These are phyloP conservation scores for Raffaelea albimanens DNA, from an alignment of 2,329 filamentous ascomycete species.

Conservation along the genomic window DNA sequence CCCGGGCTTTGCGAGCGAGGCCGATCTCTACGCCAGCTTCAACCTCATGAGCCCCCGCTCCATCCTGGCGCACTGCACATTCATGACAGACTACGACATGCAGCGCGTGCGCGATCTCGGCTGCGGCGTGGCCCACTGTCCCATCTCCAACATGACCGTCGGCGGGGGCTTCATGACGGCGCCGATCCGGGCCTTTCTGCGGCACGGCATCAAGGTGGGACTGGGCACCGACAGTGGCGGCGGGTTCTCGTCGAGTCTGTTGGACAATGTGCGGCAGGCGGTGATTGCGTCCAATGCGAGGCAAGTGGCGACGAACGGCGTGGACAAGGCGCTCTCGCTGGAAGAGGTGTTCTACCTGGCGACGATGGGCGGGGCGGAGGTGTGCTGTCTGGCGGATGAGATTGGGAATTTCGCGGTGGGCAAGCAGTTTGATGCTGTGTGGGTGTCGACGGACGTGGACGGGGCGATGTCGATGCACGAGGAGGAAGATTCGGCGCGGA, in stretches of 20 bases:
- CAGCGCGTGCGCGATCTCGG: slow-evolving; percentile 31
- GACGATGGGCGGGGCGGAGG: slow-evolving; percentile 50
- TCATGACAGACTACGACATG: slow-evolving; percentile 49
- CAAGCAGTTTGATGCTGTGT: slow-evolving; percentile 27
- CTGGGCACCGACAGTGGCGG: slow-evolving; percentile 29
- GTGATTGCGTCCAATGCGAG: slow-evolving; percentile 43
- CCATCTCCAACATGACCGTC: slow-evolving; percentile 53
- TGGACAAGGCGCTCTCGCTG: slow-evolving; percentile 35
- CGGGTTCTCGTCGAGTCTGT: slow-evolving; percentile 54
- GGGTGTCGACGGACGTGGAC: not conserved
- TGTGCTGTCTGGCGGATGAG: slow-evolving; percentile 42
- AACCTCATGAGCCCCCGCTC: slow-evolving; percentile 43
- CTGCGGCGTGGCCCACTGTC: slow-evolving; percentile 56
- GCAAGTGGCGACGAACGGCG: slow-evolving; percentile 28
- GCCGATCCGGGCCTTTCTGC: slow-evolving; percentile 47
- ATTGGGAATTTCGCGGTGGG: slow-evolving; percentile 49
- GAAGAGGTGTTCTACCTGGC: slow-evolving; percentile 50
- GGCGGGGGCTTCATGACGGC: slow-evolving; percentile 55
- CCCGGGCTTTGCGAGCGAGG: slow-evolving; percentile 45
- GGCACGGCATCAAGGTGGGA: slow-evolving; percentile 52
- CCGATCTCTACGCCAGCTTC: slow-evolving; percentile 48
- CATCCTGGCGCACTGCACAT: slow-evolving; percentile 59
- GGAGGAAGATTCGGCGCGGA: slow-evolving; percentile 20
- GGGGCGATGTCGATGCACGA: not conserved
- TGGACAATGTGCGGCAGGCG: slow-evolving; percentile 48